Base-by-base conservation (phyloP, 1,284 basidiomycete genomes). In the Fomes fomentarius region DNA sequence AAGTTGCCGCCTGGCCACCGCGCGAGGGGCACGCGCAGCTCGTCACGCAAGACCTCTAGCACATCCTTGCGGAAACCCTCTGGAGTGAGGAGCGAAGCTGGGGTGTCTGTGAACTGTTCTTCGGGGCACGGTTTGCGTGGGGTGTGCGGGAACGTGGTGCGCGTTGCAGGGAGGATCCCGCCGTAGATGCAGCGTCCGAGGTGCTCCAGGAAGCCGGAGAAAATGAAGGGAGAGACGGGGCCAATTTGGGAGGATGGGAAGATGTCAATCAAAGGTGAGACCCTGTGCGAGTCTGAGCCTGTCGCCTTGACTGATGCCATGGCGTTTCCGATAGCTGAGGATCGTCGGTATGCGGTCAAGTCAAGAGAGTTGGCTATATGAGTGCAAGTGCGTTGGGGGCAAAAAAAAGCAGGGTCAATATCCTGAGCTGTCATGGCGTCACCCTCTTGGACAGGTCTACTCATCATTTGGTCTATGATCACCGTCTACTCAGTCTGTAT, bases 151-250 rank as follows among this genome's bases (percentile, higher is more conserved):
- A 74, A 53, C 56, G 63, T 60, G 56, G 68, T 19, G 76, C 78
- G 58, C 77, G 76, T 35, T 3, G 65, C 52, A 10, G 65, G 64
- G 58, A 85, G 83, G 61, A 86, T 75, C 1, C 83, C 84, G 21
- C 82, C 83, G 58, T 86, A 85, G 61, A 86, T 85, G 63, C 84
- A 84, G 47, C 84, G 69, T 0, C 79, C 80, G 64, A 85, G 77
- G 59, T 85, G 82, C 64, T 85, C 83, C 22, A 83, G 77, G 67
- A 85, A 86, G 2, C 83, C 82, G 22, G 81, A 80, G 67, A 83
- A 85, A 62, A 85, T 77, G 28, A 55, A 57, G 11, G 63, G 60
- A 17, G 65, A 67, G 25, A 68, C 66, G 22, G 57, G 55, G 10
- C 58, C 62, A 41, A 66, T 68, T 19, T 58, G 51, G 1, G 64